phyloP scores from a whole-genome alignment of 176 grass and related monocot species.

The Pontederia paniculata region DNA sequence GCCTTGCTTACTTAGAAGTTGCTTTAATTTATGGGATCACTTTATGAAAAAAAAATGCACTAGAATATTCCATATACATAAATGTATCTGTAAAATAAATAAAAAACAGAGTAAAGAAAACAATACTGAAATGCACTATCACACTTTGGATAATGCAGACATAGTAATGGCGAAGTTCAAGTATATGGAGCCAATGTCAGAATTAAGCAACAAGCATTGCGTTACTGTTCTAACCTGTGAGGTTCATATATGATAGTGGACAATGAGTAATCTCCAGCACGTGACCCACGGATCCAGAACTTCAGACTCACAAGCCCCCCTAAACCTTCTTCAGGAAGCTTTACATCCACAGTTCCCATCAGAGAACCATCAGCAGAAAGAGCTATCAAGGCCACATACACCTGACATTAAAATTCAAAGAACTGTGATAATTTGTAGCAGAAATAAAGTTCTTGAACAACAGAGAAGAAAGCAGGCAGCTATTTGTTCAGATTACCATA shows the following conservation, averaged over 20 bases:
- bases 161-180: no score
- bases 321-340: slow-evolving; percentile 81
- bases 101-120: no score
- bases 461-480: neutral
- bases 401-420: slow-evolving; percentile 26
- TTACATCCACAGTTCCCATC: slow-evolving; percentile 90
- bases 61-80: no score
- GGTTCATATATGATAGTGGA: slow-evolving; percentile 95
- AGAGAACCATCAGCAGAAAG: slow-evolving; percentile 59
- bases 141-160: no score
- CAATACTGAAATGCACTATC: no score
- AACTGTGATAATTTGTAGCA: slow-evolving; percentile 1
- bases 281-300: slow-evolving; percentile 62
- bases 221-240: slow-evolving; percentile 47
- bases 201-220: neutral
- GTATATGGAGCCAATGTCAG: no score
- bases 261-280: slow-evolving; percentile 38
- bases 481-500: no score
- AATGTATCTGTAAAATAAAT: no score
- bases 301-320: slow-evolving; percentile 82
- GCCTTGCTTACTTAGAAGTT: no score
- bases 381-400: slow-evolving; percentile 63
- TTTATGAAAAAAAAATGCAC: no score
- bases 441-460: neutral
- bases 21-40: no score